Base-by-base conservation (phyloP, 306 rosid species). In the Cucurbita pepo region DNA sequence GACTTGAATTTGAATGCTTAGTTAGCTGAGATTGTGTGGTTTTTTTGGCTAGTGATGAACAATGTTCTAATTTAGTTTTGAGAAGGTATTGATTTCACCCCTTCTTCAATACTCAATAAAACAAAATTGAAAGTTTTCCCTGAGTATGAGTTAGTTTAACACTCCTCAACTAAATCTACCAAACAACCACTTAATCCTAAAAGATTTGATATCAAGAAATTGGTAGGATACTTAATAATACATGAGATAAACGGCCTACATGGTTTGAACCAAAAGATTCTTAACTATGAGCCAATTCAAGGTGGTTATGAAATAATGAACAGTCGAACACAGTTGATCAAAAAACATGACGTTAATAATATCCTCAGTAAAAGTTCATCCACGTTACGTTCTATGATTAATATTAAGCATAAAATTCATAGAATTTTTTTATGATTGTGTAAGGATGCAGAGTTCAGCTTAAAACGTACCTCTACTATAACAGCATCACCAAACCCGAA, bases 401-500 rank as follows among this genome's bases (percentile, higher is more conserved):
- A 30, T 2, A 30, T 30, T 30, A 30, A 30, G 34, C 34, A 30
- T 30, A 30, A 0, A 30, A 30, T 30, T 30, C 34, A 30, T 30
- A 30, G 34, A 30, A 30, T 30, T 30, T 30, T 30, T 30, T 57
- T 57, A 13, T 13, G 38, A 55, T 5, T 37, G 67, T 37, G 7
- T 40, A 16, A n/a, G 3, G 52, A 9, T 12, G 38, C 22, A 53
- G 16, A 52, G 11, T n/a, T 22, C 45, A 48, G 36, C 43, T 18
- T 74, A 58, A 70, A 71, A 87, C 94, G 85, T 80, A 94, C 98
- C 82, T 94, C 98, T 36, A 94, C 87, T 78, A 94, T 83, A 70
- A 94, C 98, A 47, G 98, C 98, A 83, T 94, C 98, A 67, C 98
- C 97, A 86, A 94, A 94, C 59, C 98, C 97, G 76, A 94, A 94